Base-by-base conservation (phyloP, 2,329 filamentous ascomycete species). In the Emydomyces testavorans region DNA sequence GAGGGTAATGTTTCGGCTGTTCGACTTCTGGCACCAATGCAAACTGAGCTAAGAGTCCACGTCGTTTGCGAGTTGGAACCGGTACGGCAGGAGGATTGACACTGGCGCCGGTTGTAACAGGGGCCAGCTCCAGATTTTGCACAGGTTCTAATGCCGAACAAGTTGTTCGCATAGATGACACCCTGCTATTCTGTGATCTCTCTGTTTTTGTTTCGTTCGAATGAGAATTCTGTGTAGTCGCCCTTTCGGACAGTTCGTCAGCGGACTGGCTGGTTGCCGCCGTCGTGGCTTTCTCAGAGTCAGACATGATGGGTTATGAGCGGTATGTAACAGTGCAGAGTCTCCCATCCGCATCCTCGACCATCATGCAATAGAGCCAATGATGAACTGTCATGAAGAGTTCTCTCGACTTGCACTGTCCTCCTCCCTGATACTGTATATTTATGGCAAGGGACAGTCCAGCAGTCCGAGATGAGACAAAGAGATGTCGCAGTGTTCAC, bases 21-120 rank as follows among this genome's bases (percentile, higher is more conserved):
- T 85, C 79, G 11, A 94, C 79, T 66, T 95, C 89, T 1, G 87
- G 82, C 13, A 94, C 71, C 26, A 94, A 51, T 1, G 83, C 71
- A 10, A 93, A 71, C 31, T 75, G 75, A 1, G 79, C 80, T 40
- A 94, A 73, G 1, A 94, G 69, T 0, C 89, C 89, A 57, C 87
- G 74, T 41, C 86, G 76, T 52, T 77, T 63, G 1, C 62, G 57
- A 29, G 72, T 65, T 1, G 76, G 72, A 1, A 82, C 70, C 41
- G 68, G 62, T 13, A 73, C 65, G 1, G 72, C 40, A 41, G 49
- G 39, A 20, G 54, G 53, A 29, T 37, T 15, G 7, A 46, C 15
- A 39, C 24, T 53, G 28, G 39, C 34, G n/a, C 31, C 35, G 16
- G 40, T 45, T 13, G 32, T 34, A 10, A 44, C 39, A 3, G 16